Evolutionary conservation across 192 early-diverging fungal species (phyloP).

Genomic region (Linnemannia elongata): DNA sequence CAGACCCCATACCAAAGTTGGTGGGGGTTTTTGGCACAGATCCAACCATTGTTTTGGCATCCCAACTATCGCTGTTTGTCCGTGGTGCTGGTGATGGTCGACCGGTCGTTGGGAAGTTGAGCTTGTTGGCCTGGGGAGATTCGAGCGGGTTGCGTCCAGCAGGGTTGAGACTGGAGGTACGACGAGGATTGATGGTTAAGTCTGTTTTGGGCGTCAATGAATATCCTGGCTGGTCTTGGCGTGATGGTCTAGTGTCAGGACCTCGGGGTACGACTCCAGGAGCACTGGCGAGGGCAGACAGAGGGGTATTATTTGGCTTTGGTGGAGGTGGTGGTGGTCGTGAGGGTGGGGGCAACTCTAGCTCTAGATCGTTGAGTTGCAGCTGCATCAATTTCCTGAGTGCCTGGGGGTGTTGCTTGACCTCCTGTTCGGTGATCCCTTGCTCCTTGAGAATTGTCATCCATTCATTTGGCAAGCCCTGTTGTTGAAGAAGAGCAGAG

Average conservation of each 20-base stretch:
- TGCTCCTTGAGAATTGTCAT: conserved; percentile 57
- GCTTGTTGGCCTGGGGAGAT: conserved; percentile 18
- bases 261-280: conserved; percentile 17
- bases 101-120: background rate
- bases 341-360: conserved; percentile 54
- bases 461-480: conserved; percentile 67
- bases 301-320: conserved; percentile 37
- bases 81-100: conserved; percentile 21
- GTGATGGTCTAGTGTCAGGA: conserved; percentile 9
- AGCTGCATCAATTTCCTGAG: conserved; percentile 64
- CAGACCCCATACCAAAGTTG: conserved; percentile 28
- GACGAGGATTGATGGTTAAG: conserved; percentile 21
- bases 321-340: conserved; percentile 37
- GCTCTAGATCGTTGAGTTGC: conserved; percentile 58
- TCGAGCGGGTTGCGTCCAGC: conserved; percentile 30
- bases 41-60: conserved; percentile 33
- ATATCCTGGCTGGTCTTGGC: conserved; percentile 2
- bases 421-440: conserved; percentile 62
- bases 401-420: conserved; percentile 61
- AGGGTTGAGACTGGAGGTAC: conserved; percentile 49
- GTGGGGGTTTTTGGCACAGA: conserved; percentile 20
- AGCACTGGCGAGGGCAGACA: background rate
- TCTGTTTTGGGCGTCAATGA: conserved; percentile 23
- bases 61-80: conserved; percentile 42
- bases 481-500: background rate